Evolutionary conservation across 306 rosid species (phyloP), one percentile per base, ranked within the genome.

Genomic region (Fragaria nilgerrensis): DNA sequence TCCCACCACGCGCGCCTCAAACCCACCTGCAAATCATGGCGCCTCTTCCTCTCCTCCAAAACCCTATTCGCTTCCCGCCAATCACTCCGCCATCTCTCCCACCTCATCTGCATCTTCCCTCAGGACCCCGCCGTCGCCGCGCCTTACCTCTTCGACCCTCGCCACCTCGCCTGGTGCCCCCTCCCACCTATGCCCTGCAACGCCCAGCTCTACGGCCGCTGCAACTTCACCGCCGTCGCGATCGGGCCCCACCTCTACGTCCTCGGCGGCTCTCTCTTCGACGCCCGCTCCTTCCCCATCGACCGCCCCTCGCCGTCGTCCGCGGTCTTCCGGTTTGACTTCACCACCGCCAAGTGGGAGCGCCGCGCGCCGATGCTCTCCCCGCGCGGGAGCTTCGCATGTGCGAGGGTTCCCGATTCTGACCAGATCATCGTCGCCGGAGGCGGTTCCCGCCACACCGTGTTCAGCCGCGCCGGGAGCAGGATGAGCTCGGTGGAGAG

Each of bases 371-470:
- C 91, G 6, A 94, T 92, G 98, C 66, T 87, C 0, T 80, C 96
- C 0, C 88, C 96, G 0, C 87, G 98, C 0, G 97, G 97, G 0
- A 94, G 98, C 83, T 94, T 94, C n/a, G 98, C 96, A 17, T 90
- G 93, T 20, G 91, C 91, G 0, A 88, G 37, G 2, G 47, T 83
- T 12, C 85, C 81, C 0, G 67, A 62, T 19, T 68, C 77, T 1
- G 82, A 84, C 0, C 74, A 78, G 23, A 92, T 94, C 75, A 3
- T 90, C 11, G 98, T 94, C 1, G 96, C 97, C 0, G 97, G 97
- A 1, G 97, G 98, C 5, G 98, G 97, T 4, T 90, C 96, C 0
- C 76, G 98, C 2, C 98, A 94, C 75, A 68, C 85, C 0, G 43
- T 92, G 85, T 92, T 92, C 61, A 84, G 75, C 4, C 96, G 97